Conservation (phyloP, 257 asterid genomes). For the Haberlea rhodopensis region DNA sequence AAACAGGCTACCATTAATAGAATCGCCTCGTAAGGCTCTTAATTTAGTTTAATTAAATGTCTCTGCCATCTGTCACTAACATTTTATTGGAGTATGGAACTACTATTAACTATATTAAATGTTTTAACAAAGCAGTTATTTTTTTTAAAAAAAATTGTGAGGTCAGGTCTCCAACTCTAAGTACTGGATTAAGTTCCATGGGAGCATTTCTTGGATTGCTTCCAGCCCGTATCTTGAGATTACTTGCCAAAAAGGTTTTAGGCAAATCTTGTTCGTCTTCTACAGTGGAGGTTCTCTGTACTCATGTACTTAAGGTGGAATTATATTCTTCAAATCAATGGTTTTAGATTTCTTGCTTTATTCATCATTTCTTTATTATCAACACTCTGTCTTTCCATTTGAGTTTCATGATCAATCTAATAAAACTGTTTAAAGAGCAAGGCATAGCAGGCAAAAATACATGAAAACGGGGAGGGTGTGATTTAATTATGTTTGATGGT, state of each 20-base stretch:
- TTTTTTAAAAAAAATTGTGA: conserved; percentile 5
- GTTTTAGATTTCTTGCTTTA: conserved; percentile 8
- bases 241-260: conserved; percentile 46
- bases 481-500: too few species aligned
- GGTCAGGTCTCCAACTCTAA: conserved; percentile 51
- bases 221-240: conserved; percentile 47
- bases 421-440: too few species aligned
- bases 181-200: conserved; percentile 48
- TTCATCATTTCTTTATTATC: not conserved
- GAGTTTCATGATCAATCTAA: not conserved
- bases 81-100: not conserved
- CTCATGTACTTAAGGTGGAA: conserved; percentile 65
- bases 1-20: conserved; percentile 62
- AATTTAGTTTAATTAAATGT: not conserved
- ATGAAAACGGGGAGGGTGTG: too few species aligned
- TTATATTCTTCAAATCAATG: conserved; percentile 24
- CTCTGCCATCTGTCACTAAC: not conserved
- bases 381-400: not conserved
- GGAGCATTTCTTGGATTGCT: conserved; percentile 63
- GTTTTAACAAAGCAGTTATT: not conserved
- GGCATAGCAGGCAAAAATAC: too few species aligned
- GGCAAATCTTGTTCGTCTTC: conserved; percentile 73
- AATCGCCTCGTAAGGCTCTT: conserved; percentile 45
- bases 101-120: not conserved
- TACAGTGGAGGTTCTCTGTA: conserved; percentile 57